Base-by-base conservation (phyloP, 192 early-diverging fungal genomes). In the Backusella tarrabulga region DNA sequence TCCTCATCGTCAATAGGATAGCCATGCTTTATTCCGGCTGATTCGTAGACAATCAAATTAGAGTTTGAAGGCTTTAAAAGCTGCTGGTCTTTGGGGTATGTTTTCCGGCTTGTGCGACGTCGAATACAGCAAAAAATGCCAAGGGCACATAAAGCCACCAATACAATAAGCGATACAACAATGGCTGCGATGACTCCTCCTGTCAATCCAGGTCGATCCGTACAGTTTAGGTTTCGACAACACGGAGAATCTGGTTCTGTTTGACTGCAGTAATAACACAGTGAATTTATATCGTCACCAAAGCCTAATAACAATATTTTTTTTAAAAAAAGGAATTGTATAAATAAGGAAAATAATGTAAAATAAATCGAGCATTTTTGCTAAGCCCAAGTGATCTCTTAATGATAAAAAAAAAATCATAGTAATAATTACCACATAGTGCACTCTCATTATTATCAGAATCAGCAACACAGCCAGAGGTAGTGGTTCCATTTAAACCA, bases 231-330 rank as follows among this genome's bases (percentile, higher is more conserved):
- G 56, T 63, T 63, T 63, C 56, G 56, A 63, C 56, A 63, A 29
- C 56, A 63, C 56, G 56, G 56, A 63, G 56, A 63, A 26, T 63
- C 56, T 63, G 56, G 56, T 63, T 63, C 23, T 63, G 56, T 63
- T 63, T 60, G 19, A 38, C 21, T 71, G 42, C 77, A 78, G 35
- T 73, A 78, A 72, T 40, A 44, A 4, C 77, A 78, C 19, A 78
- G 29, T 19, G 77, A 68, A 67, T 67, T 67, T 15, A 66, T 42
- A 68, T 78, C 77, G 34, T 78, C 44, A 35, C 71, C 42, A 68
- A 78, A 78, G 4, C 77, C 77, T 78, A 68, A 14, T 35, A 35
- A 54, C 21, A 12, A 50, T 50, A 3, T 32, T 32, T 32, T 32
- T 32, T 32, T 32, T 42, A n/a, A 50, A 14, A 54, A 60, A 60